Evolutionary conservation across 495 filamentous ascomycete genomes (phyloP).

Genomic region (Penicillium tannophilum): DNA sequence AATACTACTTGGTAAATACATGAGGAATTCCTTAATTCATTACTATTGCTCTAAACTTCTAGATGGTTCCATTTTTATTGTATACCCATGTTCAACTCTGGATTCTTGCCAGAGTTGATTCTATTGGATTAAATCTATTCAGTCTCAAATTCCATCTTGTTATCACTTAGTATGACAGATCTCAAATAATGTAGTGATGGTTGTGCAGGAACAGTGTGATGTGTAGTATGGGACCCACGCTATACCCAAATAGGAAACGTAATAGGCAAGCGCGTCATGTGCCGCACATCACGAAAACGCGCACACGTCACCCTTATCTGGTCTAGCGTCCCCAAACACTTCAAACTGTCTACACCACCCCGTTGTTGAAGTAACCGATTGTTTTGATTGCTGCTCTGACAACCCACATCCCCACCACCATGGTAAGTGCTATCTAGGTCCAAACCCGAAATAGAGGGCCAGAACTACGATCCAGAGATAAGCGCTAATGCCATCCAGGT

Average conservation of each 20-base stretch:
- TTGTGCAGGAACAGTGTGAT: neutral
- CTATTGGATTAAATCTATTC: too few species aligned
- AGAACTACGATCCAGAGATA: neutral
- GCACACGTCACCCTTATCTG: conserved; percentile 21
- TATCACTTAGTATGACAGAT: neutral
- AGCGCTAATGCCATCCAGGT: conserved; percentile 27
- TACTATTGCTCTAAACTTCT: too few species aligned
- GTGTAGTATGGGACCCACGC: neutral
- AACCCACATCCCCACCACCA: conserved; percentile 10
- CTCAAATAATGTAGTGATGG: neutral
- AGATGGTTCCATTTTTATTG: too few species aligned
- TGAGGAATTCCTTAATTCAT: neutral
- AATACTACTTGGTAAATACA: conserved; percentile 29
- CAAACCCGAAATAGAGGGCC: neutral
- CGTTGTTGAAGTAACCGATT: conserved; percentile 32
- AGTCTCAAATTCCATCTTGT: too few species aligned
- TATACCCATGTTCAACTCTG: too few species aligned
- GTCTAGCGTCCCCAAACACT: conserved; percentile 25
- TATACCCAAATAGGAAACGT: conserved; percentile 17
- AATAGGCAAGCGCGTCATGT: conserved; percentile 21
- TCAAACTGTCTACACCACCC: conserved; percentile 7
- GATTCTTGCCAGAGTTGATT: too few species aligned
- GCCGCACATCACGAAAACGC: conserved; percentile 13
- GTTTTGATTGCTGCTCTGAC: conserved; percentile 19
- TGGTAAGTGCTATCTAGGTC: conserved; percentile 21